These are phyloP conservation scores for Karstenula rhodostoma DNA, from an alignment of 2,329 filamentous ascomycete genomes.

Conservation along the genomic window DNA sequence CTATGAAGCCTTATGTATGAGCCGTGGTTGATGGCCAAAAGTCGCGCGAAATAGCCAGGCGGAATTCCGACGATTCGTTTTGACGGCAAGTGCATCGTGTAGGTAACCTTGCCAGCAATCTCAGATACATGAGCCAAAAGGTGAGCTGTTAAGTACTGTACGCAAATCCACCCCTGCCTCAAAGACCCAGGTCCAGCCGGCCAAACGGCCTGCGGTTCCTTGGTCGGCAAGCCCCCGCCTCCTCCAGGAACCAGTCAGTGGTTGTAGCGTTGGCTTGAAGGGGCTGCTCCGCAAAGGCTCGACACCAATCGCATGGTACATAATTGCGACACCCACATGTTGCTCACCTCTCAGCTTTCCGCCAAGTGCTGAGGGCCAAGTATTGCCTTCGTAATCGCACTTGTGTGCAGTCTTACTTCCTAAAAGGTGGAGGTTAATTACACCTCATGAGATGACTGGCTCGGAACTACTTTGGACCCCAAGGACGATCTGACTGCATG, in stretches of 20 bases:
- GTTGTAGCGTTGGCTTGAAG: not conserved
- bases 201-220: not conserved
- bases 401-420: not conserved
- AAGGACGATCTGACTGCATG: not conserved
- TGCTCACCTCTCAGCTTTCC: not conserved
- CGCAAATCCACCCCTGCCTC: not conserved
- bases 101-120: too few relatives aligned
- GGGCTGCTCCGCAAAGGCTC: not conserved
- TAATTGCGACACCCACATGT: not conserved
- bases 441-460: not conserved
- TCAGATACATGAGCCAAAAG: not conserved
- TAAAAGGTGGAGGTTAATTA: not conserved
- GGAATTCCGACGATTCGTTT: not conserved
- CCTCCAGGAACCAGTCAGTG: not conserved
- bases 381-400: not conserved
- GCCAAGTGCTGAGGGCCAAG: not conserved
- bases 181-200: not conserved
- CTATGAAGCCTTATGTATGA: too few relatives aligned
- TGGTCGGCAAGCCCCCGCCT: not conserved
- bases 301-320: not conserved
- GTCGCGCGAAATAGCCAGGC: not conserved
- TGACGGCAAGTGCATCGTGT: too few relatives aligned
- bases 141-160: not conserved
- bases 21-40: not conserved
- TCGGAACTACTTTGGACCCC: conserved; percentile 3